Conservation (phyloP, 495 filamentous ascomycete species). For the Penicillium angulare region DNA sequence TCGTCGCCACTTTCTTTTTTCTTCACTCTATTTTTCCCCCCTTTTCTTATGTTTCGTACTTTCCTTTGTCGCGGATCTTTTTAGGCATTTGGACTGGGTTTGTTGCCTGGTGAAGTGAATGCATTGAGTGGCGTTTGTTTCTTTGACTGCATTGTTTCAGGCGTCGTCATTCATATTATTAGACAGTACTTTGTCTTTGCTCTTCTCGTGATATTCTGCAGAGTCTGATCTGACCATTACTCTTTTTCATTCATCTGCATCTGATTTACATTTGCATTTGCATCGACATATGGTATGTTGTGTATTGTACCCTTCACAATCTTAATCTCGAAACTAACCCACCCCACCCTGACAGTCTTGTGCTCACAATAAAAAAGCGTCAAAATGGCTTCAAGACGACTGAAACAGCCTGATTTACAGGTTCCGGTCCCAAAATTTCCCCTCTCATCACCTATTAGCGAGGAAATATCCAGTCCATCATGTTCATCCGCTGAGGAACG, state of each 20-base stretch:
- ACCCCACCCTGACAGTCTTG: background rate
- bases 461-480: slow-evolving; percentile 41
- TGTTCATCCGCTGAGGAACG: slow-evolving; percentile 35
- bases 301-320: background rate
- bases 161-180: slow-evolving; percentile 20
- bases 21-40: background rate
- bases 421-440: slow-evolving; percentile 41
- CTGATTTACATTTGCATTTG: background rate
- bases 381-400: slow-evolving; percentile 27
- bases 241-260: background rate
- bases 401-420: slow-evolving; percentile 28
- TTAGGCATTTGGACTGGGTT: slow-evolving; percentile 2
- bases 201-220: slow-evolving; percentile 4
- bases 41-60: slow-evolving; percentile 1
- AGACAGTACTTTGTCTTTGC: slow-evolving; percentile 5
- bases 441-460: slow-evolving; percentile 45
- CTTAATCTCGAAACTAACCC: background rate
- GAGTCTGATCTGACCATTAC: no score
- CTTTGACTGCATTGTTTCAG: slow-evolving; percentile 23
- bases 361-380: background rate
- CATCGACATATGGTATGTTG: slow-evolving; percentile 19
- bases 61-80: slow-evolving; percentile 4
- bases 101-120: slow-evolving; percentile 10
- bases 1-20: background rate
- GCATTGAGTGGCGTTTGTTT: slow-evolving; percentile 14